Percentiles rank a stretch among this genome's conserved stretches.
These are phyloP conservation scores for Candida argentea DNA, from an alignment of 805 yeast genomes.

Conservation along the genomic window DNA sequence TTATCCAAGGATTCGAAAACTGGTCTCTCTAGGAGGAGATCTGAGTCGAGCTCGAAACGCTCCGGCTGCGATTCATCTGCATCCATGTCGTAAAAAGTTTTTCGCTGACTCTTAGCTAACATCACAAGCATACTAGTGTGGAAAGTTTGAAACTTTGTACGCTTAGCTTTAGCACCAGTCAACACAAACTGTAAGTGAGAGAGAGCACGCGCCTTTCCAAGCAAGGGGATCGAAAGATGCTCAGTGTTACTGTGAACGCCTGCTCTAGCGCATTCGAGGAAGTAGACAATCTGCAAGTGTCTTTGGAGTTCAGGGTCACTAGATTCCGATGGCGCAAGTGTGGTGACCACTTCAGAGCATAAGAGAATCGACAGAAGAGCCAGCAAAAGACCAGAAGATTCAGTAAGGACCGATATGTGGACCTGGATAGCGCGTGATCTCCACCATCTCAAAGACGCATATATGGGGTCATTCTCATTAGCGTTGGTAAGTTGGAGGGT, in stretches of 20 bases:
- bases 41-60: slow-evolving; percentile 58
- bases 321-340: slow-evolving; percentile 20
- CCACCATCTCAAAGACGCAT: slow-evolving; percentile 64
- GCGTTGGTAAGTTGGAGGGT: slow-evolving; percentile 3
- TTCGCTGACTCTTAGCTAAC: slow-evolving; percentile 47
- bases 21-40: slow-evolving; percentile 67
- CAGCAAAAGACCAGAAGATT: slow-evolving; percentile 43
- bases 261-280: slow-evolving; percentile 60
- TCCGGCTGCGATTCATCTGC: slow-evolving; percentile 34
- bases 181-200: slow-evolving; percentile 55
- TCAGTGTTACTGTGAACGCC: slow-evolving; percentile 57
- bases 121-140: slow-evolving; percentile 68
- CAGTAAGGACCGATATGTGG: slow-evolving; percentile 55
- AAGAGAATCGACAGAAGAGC: slow-evolving; percentile 33
- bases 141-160: slow-evolving; percentile 71
- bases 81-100: slow-evolving; percentile 13
- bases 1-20: slow-evolving; percentile 53
- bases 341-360: slow-evolving; percentile 19
- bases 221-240: slow-evolving; percentile 43
- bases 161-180: slow-evolving; percentile 82
- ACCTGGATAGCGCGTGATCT: slow-evolving; percentile 56
- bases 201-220: slow-evolving; percentile 45
- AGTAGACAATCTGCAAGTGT: slow-evolving; percentile 37
- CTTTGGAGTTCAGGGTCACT: slow-evolving; percentile 19
- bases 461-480: slow-evolving; percentile 16